Percentiles rank a stretch among this genome's conserved stretches.
Evolutionary conservation across 2,329 filamentous ascomycete genomes (phyloP).

Genomic region (Epichloe uncinata): DNA sequence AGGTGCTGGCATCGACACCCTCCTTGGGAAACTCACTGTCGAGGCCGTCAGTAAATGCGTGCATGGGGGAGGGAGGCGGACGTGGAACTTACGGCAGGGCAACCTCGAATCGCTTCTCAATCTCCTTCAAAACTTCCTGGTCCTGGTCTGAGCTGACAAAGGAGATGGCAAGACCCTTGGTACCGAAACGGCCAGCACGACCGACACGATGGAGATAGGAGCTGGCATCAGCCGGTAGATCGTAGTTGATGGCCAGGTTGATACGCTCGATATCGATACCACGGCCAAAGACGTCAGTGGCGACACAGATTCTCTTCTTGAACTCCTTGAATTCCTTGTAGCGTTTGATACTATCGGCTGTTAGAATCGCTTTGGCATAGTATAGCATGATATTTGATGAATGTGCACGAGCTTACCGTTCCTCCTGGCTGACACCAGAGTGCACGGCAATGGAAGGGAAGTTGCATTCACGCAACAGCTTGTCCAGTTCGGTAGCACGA

Average conservation of each 20-base stretch:
- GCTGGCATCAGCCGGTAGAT: conserved; percentile 81
- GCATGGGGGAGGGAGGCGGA: neutral
- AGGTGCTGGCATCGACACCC: conserved; percentile 81
- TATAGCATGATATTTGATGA: neutral
- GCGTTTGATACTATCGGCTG: conserved; percentile 65
- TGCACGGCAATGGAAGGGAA: conserved; percentile 99
- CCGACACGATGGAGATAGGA: conserved; percentile 96
- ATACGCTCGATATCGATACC: conserved; percentile 99
- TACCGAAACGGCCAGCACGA: conserved; percentile 98
- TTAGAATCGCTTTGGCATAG: neutral
- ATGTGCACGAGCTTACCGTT: conserved; percentile 54
- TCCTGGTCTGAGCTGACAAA: conserved; percentile 92
- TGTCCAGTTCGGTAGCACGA: conserved; percentile 90
- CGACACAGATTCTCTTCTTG: conserved; percentile 98
- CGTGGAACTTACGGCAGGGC: conserved; percentile 62
- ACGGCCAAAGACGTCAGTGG: conserved; percentile 96
- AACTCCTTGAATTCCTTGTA: conserved; percentile 99
- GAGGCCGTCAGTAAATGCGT: conserved; percentile 5
- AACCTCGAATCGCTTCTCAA: conserved; percentile 96
- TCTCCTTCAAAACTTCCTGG: conserved; percentile 82
- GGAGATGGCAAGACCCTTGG: conserved; percentile 95
- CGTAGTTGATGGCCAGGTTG: conserved; percentile 99
- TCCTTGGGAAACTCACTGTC: conserved; percentile 79
- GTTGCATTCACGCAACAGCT: conserved; percentile 92
- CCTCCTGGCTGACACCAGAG: conserved; percentile 93